Percentiles rank a stretch among this genome's conserved stretches.
Evolutionary conservation across 2,329 filamentous ascomycete genomes (phyloP).

Genomic region (Mollisia scopiformis): DNA sequence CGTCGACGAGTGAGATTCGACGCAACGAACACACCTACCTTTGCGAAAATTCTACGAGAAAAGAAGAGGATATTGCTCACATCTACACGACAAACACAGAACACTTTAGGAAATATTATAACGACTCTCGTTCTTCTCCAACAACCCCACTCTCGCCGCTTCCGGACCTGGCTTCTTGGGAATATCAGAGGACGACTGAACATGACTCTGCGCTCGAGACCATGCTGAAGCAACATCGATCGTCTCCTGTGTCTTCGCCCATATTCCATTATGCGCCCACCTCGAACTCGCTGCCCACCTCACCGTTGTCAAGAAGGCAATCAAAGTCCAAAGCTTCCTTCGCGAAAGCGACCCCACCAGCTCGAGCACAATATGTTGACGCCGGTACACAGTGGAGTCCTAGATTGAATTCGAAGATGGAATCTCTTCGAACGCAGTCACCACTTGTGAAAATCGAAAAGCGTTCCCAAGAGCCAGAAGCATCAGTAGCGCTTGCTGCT

Average conservation of each 20-base stretch:
- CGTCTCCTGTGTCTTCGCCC: slow-evolving; percentile 33
- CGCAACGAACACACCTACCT: background rate
- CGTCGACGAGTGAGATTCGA: background rate
- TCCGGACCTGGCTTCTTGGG: background rate
- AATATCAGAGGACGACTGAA: slow-evolving; percentile 5
- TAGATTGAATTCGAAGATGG: slow-evolving; percentile 26
- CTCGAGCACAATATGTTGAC: slow-evolving; percentile 32
- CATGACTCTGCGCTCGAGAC: slow-evolving; percentile 28
- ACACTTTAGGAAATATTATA: background rate
- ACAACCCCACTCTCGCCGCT: background rate
- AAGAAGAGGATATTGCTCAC: background rate
- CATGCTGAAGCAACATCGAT: slow-evolving; percentile 35
- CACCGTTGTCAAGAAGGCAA: slow-evolving; percentile 29
- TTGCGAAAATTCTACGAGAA: background rate
- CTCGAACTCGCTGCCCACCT: slow-evolving; percentile 27
- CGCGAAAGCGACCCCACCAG: slow-evolving; percentile 18
- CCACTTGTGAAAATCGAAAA: slow-evolving; percentile 5
- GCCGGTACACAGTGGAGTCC: slow-evolving; percentile 36
- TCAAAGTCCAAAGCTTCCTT: slow-evolving; percentile 22
- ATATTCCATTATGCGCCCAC: slow-evolving; percentile 34
- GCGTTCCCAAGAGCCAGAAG: slow-evolving; percentile 3
- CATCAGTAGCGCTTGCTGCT: slow-evolving; percentile 1
- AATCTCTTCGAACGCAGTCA: slow-evolving; percentile 10
- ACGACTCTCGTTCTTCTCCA: background rate
- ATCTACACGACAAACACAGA: background rate